Evolutionary conservation across 2,329 filamentous ascomycete species (phyloP).

Genomic region (Penicillium expansum): DNA sequence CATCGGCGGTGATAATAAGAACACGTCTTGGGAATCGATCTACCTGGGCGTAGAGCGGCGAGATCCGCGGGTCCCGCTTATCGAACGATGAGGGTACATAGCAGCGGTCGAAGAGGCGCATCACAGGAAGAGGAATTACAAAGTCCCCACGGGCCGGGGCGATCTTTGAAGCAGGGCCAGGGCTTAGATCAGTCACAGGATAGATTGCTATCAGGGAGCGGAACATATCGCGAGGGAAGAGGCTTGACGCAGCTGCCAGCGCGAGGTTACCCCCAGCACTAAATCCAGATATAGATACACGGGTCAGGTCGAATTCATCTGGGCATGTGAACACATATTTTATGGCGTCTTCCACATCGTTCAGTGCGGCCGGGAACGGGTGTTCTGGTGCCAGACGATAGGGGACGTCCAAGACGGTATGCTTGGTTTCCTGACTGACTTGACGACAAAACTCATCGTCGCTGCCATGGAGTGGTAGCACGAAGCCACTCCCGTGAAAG

Average conservation of each 20-base stretch:
- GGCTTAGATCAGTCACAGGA: conserved; percentile 28
- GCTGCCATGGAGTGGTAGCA: conserved; percentile 31
- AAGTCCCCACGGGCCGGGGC: conserved; percentile 23
- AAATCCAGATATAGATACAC: conserved; percentile 42
- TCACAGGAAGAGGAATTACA: conserved; percentile 23
- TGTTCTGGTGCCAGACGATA: conserved; percentile 44
- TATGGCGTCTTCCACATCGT: conserved; percentile 43
- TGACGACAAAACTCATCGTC: conserved; percentile 33
- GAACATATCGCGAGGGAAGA: conserved; percentile 34
- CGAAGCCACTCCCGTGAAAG: conserved; percentile 37
- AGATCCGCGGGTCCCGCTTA: conserved; percentile 33
- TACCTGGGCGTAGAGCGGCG: conserved; percentile 27
- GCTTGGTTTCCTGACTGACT: conserved; percentile 26
- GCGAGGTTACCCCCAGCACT: conserved; percentile 46
- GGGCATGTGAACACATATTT: conserved; percentile 36
- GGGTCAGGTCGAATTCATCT: conserved; percentile 33
- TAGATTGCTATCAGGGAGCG: conserved; percentile 36
- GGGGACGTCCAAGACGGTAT: conserved; percentile 38
- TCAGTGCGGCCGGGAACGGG: conserved; percentile 41
- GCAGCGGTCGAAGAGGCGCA: conserved; percentile 31
- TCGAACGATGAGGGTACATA: conserved; percentile 29
- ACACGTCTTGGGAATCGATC: conserved; percentile 31
- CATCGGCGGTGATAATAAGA: conserved; percentile 32
- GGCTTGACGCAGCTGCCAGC: conserved; percentile 31
- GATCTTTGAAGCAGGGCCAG: conserved; percentile 18